Conservation (phyloP, 1,284 basidiomycete genomes). For the Cutaneotrichosporon arboriforme region DNA sequence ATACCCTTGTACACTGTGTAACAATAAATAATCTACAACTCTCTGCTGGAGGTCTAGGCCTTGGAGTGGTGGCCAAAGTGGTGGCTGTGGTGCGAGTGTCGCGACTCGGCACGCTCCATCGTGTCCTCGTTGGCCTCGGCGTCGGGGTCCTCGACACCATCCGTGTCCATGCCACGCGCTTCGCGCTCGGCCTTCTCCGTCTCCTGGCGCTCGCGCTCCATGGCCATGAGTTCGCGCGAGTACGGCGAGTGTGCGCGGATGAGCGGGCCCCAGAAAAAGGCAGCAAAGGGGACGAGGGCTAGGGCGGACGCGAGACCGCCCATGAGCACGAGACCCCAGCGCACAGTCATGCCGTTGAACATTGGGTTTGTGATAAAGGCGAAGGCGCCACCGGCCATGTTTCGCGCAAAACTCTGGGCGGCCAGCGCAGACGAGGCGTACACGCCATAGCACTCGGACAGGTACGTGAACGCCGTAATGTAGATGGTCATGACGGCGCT, state of each 20-base stretch:
- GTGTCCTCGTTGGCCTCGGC: conserved; percentile 12
- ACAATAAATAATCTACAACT: no score
- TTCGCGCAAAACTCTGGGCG: conserved; percentile 25
- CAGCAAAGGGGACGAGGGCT: conserved; percentile 38
- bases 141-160: conserved; percentile 15
- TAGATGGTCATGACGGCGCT: conserved; percentile 28
- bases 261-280: conserved; percentile 35
- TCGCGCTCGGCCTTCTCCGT: conserved; percentile 19
- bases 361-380: conserved; percentile 18
- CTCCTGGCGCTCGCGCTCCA: conserved; percentile 32
- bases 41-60: no score
- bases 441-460: conserved; percentile 28
- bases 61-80: no score
- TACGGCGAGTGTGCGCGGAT: conserved; percentile 37
- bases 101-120: not conserved
- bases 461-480: conserved; percentile 29
- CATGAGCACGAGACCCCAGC: conserved; percentile 15
- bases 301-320: conserved; percentile 17
- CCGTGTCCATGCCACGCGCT: conserved; percentile 6
- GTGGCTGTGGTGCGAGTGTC: not conserved
- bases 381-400: conserved; percentile 23
- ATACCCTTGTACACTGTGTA: no score
- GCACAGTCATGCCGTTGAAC: conserved; percentile 13
- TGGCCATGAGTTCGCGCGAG: conserved; percentile 35
- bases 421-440: conserved; percentile 25